These are phyloP conservation scores for Eucalyptus tenuipes DNA, from an alignment of 345 rosid species.

Conservation along the genomic window DNA sequence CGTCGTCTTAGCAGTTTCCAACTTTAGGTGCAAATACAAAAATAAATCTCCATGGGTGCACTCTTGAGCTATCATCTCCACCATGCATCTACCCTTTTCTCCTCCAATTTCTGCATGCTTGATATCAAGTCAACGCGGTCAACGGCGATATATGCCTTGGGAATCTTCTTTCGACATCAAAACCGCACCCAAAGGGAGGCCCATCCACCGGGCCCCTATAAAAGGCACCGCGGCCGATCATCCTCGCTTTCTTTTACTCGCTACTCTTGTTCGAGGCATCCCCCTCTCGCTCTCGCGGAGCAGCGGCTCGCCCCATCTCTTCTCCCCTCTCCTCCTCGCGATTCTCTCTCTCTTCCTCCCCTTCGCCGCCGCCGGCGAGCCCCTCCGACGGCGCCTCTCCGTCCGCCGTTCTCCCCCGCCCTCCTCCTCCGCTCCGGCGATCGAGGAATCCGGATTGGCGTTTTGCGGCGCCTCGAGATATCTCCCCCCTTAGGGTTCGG, in stretches of 20 bases:
- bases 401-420: neutral
- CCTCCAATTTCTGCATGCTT: neutral
- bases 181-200: neutral
- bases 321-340: neutral
- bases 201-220: neutral
- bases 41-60: neutral
- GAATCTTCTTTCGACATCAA: neutral
- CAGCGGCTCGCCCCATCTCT: neutral
- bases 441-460: neutral
- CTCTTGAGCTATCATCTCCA: neutral
- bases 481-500: neutral
- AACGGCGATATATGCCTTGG: neutral
- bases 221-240: too few species aligned
- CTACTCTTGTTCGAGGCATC: neutral
- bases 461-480: neutral
- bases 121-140: neutral
- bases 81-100: neutral
- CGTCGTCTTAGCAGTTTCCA: neutral
- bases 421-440: neutral
- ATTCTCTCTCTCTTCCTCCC: neutral
- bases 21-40: neutral
- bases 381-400: neutral
- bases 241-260: neutral
- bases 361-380: constrained; percentile 11
- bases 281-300: neutral